Base-by-base conservation (phyloP, 2,329 filamentous ascomycete genomes). In the Hypomyces perniciosus region DNA sequence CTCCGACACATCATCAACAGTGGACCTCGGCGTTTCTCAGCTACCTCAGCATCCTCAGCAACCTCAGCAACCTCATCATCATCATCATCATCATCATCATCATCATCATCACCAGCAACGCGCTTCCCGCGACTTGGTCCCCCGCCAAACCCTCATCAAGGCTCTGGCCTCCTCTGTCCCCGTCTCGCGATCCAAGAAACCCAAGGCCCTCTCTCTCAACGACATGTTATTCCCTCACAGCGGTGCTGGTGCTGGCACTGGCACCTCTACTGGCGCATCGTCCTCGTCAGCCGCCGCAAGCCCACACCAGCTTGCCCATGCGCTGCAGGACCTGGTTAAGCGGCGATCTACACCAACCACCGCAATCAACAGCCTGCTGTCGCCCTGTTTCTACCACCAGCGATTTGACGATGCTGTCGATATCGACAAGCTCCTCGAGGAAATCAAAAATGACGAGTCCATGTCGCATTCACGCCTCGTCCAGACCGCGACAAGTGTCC, bases 341-440 rank as follows among this genome's bases (percentile, higher is more conserved):
- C 63, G 65, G 62, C 67, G 63, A 64, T 67, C 62, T 33, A 63
- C 65, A 7, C 61, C 68, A 42, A 58, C 61, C 13, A 59, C 62
- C 50, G 59, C 79, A 12, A 77, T 91, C 58, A 79, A 85, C 8
- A 78, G 61, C 8, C 74, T 97, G 48, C 86, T 92, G 61, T 96
- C 91, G 41, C 93, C 93, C 10, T 99, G 93, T 73, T 99, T 95
- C 72, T 97, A 96, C 73, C 93, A 99, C 72, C 88, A 95, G 71
- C 84, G 92, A 56, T 99, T 99, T 64, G 93, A 96, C 61, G 90
- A 96, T 65, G 89, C 91, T 7, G 90, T 99, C 60, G 90, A 99
- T 67, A 90, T 97, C 53, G 88, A 93, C 60, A 93, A 88, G 70
- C 90, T 99, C 5, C 77, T 99, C 6, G 91, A 97, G 65, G 93